Evolutionary conservation across 768 basidiomycete species (phyloP).

Genomic region (Termitomyces sp.): DNA sequence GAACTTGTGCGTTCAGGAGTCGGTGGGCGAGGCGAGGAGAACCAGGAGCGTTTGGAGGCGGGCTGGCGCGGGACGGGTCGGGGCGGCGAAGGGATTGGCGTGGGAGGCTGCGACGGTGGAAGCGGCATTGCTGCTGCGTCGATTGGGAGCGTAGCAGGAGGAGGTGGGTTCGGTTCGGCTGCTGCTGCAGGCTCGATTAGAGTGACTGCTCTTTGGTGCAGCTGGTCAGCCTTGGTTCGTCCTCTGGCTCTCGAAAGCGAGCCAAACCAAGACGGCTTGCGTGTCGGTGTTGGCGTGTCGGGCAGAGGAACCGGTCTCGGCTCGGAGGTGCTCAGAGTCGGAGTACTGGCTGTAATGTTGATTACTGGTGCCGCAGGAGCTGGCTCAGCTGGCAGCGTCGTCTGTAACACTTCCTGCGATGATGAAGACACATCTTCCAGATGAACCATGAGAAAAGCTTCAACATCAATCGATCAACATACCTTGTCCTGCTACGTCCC

Average conservation of each 20-base stretch:
- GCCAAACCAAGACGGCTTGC: neutral
- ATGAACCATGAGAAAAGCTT: neutral
- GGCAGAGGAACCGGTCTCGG: neutral
- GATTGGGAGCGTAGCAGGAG: neutral
- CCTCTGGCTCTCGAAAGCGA: neutral
- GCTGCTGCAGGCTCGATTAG: neutral
- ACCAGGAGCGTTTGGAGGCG: neutral
- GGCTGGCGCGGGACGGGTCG: neutral
- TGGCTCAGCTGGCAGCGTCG: neutral
- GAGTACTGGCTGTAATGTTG: neutral
- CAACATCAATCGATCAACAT: neutral
- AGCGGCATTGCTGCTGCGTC: neutral
- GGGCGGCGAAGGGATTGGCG: neutral
- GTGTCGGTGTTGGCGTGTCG: neutral
- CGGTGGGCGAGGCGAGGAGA: neutral
- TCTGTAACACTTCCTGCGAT: neutral
- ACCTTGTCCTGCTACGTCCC: neutral
- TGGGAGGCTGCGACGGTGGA: neutral
- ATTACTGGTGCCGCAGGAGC: neutral
- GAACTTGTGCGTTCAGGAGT: neutral
- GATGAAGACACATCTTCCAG: neutral
- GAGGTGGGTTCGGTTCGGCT: neutral
- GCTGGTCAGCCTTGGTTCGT: neutral
- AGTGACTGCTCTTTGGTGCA: neutral
- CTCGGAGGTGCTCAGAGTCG: neutral